Percentiles rank a stretch among this genome's conserved stretches.
Conservation (phyloP, 2,329 filamentous ascomycete species). For the Paracoccidioides lutzii region DNA sequence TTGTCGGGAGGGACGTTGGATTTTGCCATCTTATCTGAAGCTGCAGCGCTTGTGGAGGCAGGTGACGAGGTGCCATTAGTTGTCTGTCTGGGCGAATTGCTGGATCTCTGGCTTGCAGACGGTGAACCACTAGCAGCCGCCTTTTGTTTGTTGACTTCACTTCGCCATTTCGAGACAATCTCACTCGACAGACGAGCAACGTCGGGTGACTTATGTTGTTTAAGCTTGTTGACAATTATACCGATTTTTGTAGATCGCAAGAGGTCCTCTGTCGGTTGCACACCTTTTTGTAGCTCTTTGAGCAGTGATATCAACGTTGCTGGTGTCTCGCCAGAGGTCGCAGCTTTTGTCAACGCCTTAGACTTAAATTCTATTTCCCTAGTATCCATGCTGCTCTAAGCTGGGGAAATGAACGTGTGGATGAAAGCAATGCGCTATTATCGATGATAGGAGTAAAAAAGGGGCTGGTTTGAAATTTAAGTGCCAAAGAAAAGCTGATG, state of each 20-base stretch:
- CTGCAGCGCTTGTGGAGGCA: slow-evolving; percentile 24
- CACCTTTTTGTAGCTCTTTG: slow-evolving; percentile 64
- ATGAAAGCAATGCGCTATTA: neutral
- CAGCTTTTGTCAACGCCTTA: slow-evolving; percentile 68
- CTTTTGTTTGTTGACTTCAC: slow-evolving; percentile 38
- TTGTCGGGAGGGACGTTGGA: slow-evolving; percentile 54
- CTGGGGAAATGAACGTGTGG: neutral
- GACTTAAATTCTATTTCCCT: slow-evolving; percentile 68
- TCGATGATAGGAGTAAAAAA: neutral
- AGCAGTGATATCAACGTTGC: slow-evolving; percentile 61
- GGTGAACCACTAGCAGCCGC: slow-evolving; percentile 23
- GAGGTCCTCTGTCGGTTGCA: slow-evolving; percentile 76
- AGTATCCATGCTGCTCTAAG: slow-evolving; percentile 53
- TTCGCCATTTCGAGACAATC: slow-evolving; percentile 59
- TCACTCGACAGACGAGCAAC: slow-evolving; percentile 65
- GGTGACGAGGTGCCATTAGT: slow-evolving; percentile 45
- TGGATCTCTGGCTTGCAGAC: slow-evolving; percentile 26
- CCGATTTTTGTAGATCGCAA: slow-evolving; percentile 85
- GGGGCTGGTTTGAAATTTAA: neutral
- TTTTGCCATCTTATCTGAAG: slow-evolving; percentile 40
- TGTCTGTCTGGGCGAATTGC: slow-evolving; percentile 32
- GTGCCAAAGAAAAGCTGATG: neutral
- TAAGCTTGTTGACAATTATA: slow-evolving; percentile 74
- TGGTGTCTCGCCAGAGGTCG: slow-evolving; percentile 59
- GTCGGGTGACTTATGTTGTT: slow-evolving; percentile 59